Evolutionary conservation across 352 stramenopile genomes (phyloP).

Genomic region (Phytophthora fragariaefolia): DNA sequence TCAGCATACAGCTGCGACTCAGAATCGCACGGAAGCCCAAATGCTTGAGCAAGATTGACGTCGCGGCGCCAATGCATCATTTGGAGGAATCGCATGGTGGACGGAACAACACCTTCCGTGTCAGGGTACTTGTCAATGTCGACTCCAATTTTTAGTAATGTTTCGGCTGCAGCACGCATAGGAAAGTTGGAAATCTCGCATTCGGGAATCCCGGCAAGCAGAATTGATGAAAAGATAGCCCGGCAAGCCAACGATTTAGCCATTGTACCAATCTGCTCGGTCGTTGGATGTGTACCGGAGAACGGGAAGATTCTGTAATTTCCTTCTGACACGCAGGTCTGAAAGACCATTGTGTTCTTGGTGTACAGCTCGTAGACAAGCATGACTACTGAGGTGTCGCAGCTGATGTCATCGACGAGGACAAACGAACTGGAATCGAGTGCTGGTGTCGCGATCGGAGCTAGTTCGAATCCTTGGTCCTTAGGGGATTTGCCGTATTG

Average conservation of each 20-base stretch:
- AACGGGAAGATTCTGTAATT: constrained; percentile 67
- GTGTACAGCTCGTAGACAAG: constrained; percentile 48
- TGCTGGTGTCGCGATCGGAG: constrained; percentile 39
- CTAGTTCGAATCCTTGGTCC: constrained; percentile 22
- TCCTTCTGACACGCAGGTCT: constrained; percentile 47
- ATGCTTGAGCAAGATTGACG: constrained; percentile 50
- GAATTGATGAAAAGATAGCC: constrained; percentile 52
- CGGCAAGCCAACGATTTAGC: constrained; percentile 44
- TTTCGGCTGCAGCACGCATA: constrained; percentile 54
- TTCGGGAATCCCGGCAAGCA: constrained; percentile 45
- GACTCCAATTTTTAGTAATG: constrained; percentile 59
- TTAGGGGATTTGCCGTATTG: constrained; percentile 17
- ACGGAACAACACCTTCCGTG: constrained; percentile 20
- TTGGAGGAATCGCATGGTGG: constrained; percentile 47
- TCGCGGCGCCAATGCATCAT: constrained; percentile 57
- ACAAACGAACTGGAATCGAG: constrained; percentile 46
- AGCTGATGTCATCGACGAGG: constrained; percentile 41
- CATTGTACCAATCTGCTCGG: constrained; percentile 42
- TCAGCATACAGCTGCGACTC: constrained; percentile 52
- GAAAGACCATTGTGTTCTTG: constrained; percentile 56
- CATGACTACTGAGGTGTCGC: constrained; percentile 43
- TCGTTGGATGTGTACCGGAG: constrained; percentile 42
- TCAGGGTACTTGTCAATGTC: constrained; percentile 34
- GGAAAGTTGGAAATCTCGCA: constrained; percentile 56
- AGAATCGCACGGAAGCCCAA: constrained; percentile 47